Percentiles rank a stretch among this genome's conserved stretches.
Conservation (phyloP, 345 rosid genomes). For the Euphorbia lathyris region DNA sequence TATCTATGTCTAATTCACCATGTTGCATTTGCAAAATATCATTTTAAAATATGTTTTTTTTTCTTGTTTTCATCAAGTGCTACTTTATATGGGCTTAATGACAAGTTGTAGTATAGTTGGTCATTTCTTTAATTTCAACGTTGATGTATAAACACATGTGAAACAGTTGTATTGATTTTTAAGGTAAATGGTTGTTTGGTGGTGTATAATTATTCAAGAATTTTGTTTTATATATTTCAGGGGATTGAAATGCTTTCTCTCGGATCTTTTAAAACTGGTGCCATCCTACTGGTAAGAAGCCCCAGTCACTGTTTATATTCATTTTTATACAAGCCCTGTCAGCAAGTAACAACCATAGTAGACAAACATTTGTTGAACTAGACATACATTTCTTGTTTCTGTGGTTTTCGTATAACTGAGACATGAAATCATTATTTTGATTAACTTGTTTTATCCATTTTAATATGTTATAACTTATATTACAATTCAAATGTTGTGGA, state of each 20-base stretch:
- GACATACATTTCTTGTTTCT: neutral
- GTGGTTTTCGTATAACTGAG: neutral
- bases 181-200: neutral
- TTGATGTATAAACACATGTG: neutral
- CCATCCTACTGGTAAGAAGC: constrained; percentile 78
- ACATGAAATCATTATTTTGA: neutral
- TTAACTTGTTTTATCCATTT: too few species aligned
- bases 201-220: neutral
- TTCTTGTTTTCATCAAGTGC: neutral
- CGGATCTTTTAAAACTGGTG: constrained; percentile 96
- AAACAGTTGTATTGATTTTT: neutral
- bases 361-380: neutral
- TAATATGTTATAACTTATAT: too few species aligned
- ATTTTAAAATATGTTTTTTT: neutral
- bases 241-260: constrained; percentile 99
- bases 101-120: neutral
- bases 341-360: too few species aligned
- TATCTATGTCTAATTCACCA: neutral
- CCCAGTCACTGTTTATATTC: neutral
- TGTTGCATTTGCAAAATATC: neutral
- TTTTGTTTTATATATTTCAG: constrained; percentile 33
- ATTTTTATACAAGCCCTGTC: neutral
- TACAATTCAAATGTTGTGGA: too few species aligned
- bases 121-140: neutral
- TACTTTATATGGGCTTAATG: neutral